Evolutionary conservation across 164 flowering plant species (phyloP), one percentile per base, ranked within the genome.

Genomic region (Dillenia turbinata): DNA sequence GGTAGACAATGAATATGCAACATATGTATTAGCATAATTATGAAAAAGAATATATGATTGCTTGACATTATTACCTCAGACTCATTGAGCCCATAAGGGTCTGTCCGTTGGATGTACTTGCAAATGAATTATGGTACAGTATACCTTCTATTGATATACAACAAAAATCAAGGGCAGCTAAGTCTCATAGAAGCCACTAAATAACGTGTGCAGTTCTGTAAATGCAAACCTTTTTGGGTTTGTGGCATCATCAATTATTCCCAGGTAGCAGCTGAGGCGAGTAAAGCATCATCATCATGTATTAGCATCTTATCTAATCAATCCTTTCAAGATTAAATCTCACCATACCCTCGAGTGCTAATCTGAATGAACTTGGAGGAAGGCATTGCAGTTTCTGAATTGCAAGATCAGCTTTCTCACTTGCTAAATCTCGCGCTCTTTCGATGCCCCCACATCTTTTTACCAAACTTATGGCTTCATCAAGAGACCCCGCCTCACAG

Each of bases 301-400:
- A 12, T 63, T 10, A 8, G 7, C 8, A 12, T 15, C n/a, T 15
- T 17, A 12, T 69, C 73, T 78, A 92, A 24, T 85, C 86, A 48
- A 93, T 84, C 55, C 97, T 70, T 62, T 90, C 78, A 11, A 93
- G 91, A 75, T 85, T 90, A 63, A 69, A 90, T 55, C 47, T 67
- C 56, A 87, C 98, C 87, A 90, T 79, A 13, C 79, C 88, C 73
- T 88, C 92, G 0, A 93, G 92, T 44, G 92, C 87, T n/a, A 70
- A 62, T 46, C 87, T 79, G 57, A 81, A 88, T 16, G 78, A 62
- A 49, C 81, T 77, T 33, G 54, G 67, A 19, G 97, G 98, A 72
- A 93, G 92, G 70, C 90, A 88, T 46, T 75, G 72, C 24, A 93
- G 94, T 70, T 61, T 83, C 56, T 75, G 75, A 24, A 90, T 68